A percentile compares a stretch with the other conserved stretches of the same genome.
phyloP scores from a whole-genome alignment of 441 rosid species.

The Breynia disticha region DNA sequence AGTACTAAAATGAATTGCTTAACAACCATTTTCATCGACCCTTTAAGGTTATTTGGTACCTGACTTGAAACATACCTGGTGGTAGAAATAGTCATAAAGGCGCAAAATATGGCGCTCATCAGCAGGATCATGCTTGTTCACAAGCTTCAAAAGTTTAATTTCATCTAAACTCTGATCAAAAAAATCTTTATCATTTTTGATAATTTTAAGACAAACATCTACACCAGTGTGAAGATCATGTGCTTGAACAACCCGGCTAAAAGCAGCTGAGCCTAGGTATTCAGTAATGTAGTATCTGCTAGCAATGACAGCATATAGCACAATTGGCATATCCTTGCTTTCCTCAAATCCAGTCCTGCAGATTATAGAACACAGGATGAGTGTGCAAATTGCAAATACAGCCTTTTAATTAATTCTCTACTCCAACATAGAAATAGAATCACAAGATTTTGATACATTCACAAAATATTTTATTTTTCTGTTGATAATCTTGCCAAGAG shows the following conservation, averaged over 20 bases:
- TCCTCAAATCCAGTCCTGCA: slow-evolving; percentile 95
- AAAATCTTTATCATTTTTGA: slow-evolving; percentile 91
- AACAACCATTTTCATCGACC: not conserved
- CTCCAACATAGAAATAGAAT: not conserved
- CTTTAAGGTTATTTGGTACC: not conserved
- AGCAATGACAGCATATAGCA: slow-evolving; percentile 60
- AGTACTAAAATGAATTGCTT: not conserved
- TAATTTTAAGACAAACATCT: slow-evolving; percentile 84
- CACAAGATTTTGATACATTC: too few species aligned
- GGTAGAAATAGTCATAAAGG: slow-evolving; percentile 88
- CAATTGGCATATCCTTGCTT: slow-evolving; percentile 69
- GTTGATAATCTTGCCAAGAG: too few species aligned
- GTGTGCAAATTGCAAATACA: slow-evolving; percentile 2
- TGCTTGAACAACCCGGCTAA: slow-evolving; percentile 88
- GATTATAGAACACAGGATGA: slow-evolving; percentile 18
- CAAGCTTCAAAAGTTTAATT: slow-evolving; percentile 85
- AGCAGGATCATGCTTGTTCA: slow-evolving; percentile 74
- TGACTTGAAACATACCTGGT: slow-evolving; percentile 35
- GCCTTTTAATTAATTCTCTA: too few species aligned
- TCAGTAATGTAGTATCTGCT: slow-evolving; percentile 87
- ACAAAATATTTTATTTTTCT: too few species aligned
- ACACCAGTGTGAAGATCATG: slow-evolving; percentile 63
- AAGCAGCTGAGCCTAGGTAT: slow-evolving; percentile 91
- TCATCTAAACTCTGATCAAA: slow-evolving; percentile 96
- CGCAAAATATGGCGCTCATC: slow-evolving; percentile 78